phyloP scores from a whole-genome alignment of 192 early-diverging fungal species.

The Geranomyces michiganensis region DNA sequence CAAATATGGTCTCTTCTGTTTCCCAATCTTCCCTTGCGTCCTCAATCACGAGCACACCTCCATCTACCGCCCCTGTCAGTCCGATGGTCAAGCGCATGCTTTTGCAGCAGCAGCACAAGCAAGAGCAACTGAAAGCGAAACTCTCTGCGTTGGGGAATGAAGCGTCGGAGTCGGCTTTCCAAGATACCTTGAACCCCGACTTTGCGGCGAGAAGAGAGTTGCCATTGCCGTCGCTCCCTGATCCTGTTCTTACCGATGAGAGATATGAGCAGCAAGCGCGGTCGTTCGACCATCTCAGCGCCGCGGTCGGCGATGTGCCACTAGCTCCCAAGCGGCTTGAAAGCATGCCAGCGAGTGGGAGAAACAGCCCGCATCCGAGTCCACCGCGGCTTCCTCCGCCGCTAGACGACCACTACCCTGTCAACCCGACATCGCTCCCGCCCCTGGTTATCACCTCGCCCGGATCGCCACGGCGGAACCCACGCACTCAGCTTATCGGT shows the following conservation, averaged over 20 bases:
- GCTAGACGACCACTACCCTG: neutral
- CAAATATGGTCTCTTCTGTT: neutral
- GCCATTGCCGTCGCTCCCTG: neutral
- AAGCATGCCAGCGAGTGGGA: neutral
- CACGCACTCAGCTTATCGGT: no score
- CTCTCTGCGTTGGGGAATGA: conserved; percentile 19
- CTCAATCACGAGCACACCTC: neutral
- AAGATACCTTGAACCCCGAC: conserved; percentile 35
- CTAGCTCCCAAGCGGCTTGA: neutral
- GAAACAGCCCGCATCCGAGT: neutral
- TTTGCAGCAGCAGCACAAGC: conserved; percentile 25
- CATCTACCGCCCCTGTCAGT: conserved; percentile 1
- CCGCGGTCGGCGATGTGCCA: neutral
- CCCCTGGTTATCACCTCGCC: neutral
- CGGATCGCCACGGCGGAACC: neutral
- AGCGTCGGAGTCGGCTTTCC: neutral
- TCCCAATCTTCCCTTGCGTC: neutral
- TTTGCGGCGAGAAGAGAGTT: conserved; percentile 10
- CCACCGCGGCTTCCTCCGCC: neutral
- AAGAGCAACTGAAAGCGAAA: conserved; percentile 26
- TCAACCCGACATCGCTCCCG: neutral
- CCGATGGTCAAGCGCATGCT: conserved; percentile 28
- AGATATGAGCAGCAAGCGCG: neutral
- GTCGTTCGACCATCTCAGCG: neutral
- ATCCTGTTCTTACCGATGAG: neutral